Conservation (phyloP, 495 filamentous ascomycete genomes). For the Hypoxylon rickii region DNA sequence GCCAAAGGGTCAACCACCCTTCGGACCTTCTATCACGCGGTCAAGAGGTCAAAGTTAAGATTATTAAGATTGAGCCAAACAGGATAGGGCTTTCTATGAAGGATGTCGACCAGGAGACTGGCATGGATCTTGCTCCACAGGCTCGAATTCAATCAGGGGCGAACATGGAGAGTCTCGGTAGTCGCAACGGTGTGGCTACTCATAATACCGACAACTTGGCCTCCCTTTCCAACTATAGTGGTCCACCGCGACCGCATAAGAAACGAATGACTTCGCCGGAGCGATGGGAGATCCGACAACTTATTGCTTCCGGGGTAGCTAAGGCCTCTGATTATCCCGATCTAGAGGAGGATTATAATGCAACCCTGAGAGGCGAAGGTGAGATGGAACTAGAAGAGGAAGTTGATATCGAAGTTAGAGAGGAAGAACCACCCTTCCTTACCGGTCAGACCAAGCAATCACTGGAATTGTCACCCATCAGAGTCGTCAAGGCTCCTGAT, state of each 20-base stretch:
- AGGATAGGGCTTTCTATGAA: constrained; percentile 93
- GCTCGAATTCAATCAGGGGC: constrained; percentile 85
- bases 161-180: constrained; percentile 82
- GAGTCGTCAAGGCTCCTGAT: constrained; percentile 96
- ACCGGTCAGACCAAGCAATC: constrained; percentile 96
- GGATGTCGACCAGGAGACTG: constrained; percentile 91
- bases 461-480: constrained; percentile 89
- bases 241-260: constrained; percentile 62
- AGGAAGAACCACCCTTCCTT: constrained; percentile 95
- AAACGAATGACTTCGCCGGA: constrained; percentile 97
- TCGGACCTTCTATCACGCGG: constrained; percentile 80
- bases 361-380: constrained; percentile 81
- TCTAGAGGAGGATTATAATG: constrained; percentile 91
- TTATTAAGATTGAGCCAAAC: constrained; percentile 79
- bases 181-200: constrained; percentile 59
- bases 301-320: constrained; percentile 91
- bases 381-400: constrained; percentile 96
- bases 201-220: constrained; percentile 58
- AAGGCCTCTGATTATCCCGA: constrained; percentile 93
- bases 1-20: constrained; percentile 86
- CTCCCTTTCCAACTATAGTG: constrained; percentile 64
- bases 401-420: constrained; percentile 92
- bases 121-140: constrained; percentile 81
- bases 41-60: constrained; percentile 91
- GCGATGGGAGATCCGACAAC: constrained; percentile 94